Base-by-base conservation (phyloP, 352 stramenopile genomes). In the Pythium myriotylum region DNA sequence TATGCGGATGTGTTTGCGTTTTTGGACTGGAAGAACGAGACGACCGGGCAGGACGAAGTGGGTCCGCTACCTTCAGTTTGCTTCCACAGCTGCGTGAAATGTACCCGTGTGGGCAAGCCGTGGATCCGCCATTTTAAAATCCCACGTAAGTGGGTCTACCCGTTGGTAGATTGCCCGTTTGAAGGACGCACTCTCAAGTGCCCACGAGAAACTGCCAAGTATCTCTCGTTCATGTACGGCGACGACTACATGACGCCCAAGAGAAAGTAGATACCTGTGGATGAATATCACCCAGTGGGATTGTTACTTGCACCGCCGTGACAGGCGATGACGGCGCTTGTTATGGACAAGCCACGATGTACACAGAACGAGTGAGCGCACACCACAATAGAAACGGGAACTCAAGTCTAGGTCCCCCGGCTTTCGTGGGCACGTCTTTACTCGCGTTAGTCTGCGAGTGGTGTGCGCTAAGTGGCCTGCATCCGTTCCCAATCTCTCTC, bases 1-100 rank as follows among this genome's bases (percentile, higher is more conserved):
- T 79, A 72, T 48, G 26, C 66, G 14, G 68, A 79, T 41, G 46
- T 79, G 26, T 76, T 76, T 41, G 68, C 72, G 37, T 79, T 65
- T 46, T 13, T 69, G 22, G 59, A 73, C 50, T 61, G 45, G 40
- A 27, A 51, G 2, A 45, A 71, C 24, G 37, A 48, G 2, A 35
- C 27, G 19, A 53, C 42, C 19, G 48, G 35, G 3, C 26, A 39
- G 5, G 45, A 63, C 23, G 41, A 17, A 22, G 63, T 47, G 20
- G 63, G 62, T 0, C 67, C 71, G 35, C 16, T 67, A 47, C 24
- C 62, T 0, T 70, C 68, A 14, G 60, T 56, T 14, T 55, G 47
- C 37, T 76, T 63, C 35, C 51, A 65, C 65, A 68, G 72, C 52
- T 74, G 68, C 54, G 8, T 7, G 6, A 20, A 54, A 8, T 74